Conservation (phyloP, 1,139 yeast genomes). For the Pichia sp. region DNA sequence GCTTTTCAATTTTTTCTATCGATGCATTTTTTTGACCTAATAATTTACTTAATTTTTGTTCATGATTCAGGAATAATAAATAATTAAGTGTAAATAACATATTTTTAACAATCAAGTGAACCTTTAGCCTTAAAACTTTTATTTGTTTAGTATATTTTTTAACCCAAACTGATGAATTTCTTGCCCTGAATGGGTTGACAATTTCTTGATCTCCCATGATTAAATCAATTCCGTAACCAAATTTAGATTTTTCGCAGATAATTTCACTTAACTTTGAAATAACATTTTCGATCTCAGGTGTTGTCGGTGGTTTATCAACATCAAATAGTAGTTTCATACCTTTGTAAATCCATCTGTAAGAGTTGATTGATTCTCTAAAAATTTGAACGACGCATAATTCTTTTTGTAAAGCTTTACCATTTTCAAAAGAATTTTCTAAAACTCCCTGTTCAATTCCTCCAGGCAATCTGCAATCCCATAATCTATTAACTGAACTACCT, state of each 20-base stretch:
- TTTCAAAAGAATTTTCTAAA: constrained; percentile 28
- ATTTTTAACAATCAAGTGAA: constrained; percentile 37
- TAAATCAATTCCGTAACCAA: constrained; percentile 23
- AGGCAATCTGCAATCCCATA: constrained; percentile 33
- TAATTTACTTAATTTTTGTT: constrained; percentile 31
- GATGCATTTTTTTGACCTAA: constrained; percentile 27
- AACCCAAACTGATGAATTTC: constrained; percentile 17
- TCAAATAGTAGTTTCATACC: constrained; percentile 33
- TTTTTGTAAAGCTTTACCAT: constrained; percentile 27
- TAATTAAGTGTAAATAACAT: constrained; percentile 42
- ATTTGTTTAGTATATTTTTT: constrained; percentile 22
- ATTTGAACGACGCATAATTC: constrained; percentile 34
- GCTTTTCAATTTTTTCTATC: constrained; percentile 26
- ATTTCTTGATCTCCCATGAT: constrained; percentile 21
- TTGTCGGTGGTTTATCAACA: constrained; percentile 31
- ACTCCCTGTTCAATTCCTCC: constrained; percentile 32
- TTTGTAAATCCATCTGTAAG: constrained; percentile 31
- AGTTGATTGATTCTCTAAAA: constrained; percentile 31
- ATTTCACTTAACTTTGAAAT: constrained; percentile 25
- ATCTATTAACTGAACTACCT: constrained; percentile 26
- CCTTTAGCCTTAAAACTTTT: constrained; percentile 27
- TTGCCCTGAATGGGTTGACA: constrained; percentile 14
- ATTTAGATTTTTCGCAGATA: constrained; percentile 31
- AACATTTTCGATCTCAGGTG: constrained; percentile 28
- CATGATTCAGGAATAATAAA: constrained; percentile 41